Base-by-base conservation (phyloP, 2,329 filamentous ascomycete species). In the Xylaria sp. region DNA sequence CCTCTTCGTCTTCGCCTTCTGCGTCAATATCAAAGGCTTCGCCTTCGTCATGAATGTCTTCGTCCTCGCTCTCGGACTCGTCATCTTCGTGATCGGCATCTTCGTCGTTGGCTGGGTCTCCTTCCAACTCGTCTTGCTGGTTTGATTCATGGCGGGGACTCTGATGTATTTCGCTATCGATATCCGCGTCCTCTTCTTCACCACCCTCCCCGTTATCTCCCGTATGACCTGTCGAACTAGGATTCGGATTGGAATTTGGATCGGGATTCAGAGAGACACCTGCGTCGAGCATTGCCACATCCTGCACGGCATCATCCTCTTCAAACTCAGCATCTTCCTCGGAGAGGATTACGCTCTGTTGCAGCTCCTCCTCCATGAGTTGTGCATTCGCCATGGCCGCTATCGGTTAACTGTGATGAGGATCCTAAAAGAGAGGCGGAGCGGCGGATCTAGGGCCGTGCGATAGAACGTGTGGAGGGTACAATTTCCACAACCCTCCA, bases 331-430 rank as follows among this genome's bases (percentile, higher is more conserved):
- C 78, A 54, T 81, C 79, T 30, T 83, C 84, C 65, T 86, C 85
- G 5, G 85, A 86, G 64, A 84, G 80, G 71, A 85, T 79, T 51
- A 83, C 84, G 76, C 85, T 87, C 73, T 86, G 85, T 74, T 88
- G 86, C 65, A 87, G 81, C 76, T 88, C 85, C 67, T 89, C 86
- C 75, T 88, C 83, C 79, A 86, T 87, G 58, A 84, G 80, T 74
- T 86, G 85, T 64, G 84, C 82, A 73, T 82, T 86, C 61, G 83
- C 78, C 84, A 87, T 87, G 55, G 71, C 61, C 42, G 34, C 17
- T 9, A n/a, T 51, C 36, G 39, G 7, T 5, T 21, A 45, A 21
- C 14, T 42, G 27, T 36, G 1, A 32, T 11, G 36, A 21, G 12
- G 47, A 19, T 42, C 32, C n/a, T 42, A 27, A 36, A 11, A 34